Evolutionary conservation across 257 asterid species (phyloP).

Genomic region (Leptodermis oblonga): DNA sequence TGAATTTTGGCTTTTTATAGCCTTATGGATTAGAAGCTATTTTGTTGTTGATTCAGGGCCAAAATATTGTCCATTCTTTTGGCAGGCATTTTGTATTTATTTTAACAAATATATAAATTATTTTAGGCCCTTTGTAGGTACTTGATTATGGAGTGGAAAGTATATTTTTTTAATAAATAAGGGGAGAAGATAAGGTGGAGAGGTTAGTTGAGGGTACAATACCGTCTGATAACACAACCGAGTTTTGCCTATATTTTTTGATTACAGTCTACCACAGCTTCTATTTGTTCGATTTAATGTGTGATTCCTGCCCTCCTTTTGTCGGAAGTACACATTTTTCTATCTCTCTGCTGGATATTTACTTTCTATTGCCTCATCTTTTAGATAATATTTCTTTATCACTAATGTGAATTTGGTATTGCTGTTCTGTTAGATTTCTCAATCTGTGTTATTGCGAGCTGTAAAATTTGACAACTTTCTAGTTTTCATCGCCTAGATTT

Average conservation of each 20-base stretch:
- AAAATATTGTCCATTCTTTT: not conserved
- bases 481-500: not conserved
- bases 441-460: not conserved
- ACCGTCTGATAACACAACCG: not conserved
- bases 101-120: not conserved
- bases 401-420: not conserved
- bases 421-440: not conserved
- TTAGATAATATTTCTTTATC: not conserved
- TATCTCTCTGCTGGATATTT: not conserved
- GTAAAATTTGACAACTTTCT: not conserved
- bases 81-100: too few species aligned
- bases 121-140: not conserved
- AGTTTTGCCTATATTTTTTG: not conserved
- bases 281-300: not conserved
- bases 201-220: not conserved
- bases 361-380: not conserved
- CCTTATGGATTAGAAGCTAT: not conserved
- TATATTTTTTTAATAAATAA: not conserved
- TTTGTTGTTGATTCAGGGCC: not conserved
- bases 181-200: not conserved
- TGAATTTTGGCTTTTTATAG: not conserved
- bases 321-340: not conserved
- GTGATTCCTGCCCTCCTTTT: too few species aligned
- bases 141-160: not conserved
- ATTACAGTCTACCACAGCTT: not conserved